Conservation (phyloP, 2,329 filamentous ascomycete genomes). For the Fusarium proliferatum region DNA sequence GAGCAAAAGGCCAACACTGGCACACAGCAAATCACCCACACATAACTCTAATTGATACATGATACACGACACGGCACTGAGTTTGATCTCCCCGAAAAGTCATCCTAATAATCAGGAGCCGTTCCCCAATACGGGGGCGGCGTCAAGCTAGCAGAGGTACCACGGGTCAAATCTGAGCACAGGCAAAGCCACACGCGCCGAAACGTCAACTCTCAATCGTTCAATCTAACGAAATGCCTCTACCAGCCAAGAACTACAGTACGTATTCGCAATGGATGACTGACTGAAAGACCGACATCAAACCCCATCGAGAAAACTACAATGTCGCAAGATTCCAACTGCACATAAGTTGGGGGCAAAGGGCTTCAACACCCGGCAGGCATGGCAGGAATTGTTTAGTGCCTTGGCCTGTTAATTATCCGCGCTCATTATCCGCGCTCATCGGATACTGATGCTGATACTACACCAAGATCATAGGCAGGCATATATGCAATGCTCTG, state of each 20-base stretch:
- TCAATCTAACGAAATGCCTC: conserved; percentile 14
- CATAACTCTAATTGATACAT: conserved; percentile 9
- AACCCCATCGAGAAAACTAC: background rate
- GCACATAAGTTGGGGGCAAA: conserved; percentile 21
- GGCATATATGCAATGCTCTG: conserved; percentile 30
- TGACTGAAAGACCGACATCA: background rate
- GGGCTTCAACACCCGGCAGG: conserved; percentile 12
- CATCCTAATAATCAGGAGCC: conserved; percentile 21
- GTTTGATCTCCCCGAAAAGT: conserved; percentile 11
- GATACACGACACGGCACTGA: conserved; percentile 8
- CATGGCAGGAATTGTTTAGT: conserved; percentile 11
- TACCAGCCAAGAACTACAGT: background rate
- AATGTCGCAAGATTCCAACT: conserved; percentile 18
- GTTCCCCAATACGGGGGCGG: conserved; percentile 38
- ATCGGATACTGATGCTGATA: conserved; percentile 28
- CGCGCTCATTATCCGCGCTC: conserved; percentile 24
- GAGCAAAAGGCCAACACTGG: conserved; percentile 8
- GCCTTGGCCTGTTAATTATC: conserved; percentile 24
- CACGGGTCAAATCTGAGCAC: conserved; percentile 21
- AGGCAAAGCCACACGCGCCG: conserved; percentile 30
- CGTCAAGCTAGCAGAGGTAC: conserved; percentile 33
- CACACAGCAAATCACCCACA: conserved; percentile 4
- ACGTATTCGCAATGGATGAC: background rate
- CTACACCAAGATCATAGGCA: conserved; percentile 26
- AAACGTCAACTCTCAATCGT: conserved; percentile 27